Evolutionary conservation across 2,329 filamentous ascomycete species (phyloP).

Genomic region (Ambrosiella beaveri): DNA sequence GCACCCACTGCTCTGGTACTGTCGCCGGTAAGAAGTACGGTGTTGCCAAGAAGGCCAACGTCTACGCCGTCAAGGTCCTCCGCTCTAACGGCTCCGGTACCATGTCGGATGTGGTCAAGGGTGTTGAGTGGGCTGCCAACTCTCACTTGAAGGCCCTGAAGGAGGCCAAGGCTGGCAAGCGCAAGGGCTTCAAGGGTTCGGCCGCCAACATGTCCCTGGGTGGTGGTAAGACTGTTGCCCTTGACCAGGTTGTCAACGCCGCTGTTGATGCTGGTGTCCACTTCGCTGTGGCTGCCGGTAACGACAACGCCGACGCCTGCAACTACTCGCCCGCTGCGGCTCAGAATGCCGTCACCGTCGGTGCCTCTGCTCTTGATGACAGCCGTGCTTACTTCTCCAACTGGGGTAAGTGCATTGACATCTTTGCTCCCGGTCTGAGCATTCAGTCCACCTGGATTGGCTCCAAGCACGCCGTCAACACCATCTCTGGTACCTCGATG

Average conservation of each 20-base stretch:
- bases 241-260: constrained; percentile 86
- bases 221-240: constrained; percentile 84
- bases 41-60: constrained; percentile 95
- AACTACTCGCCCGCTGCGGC: constrained; percentile 96
- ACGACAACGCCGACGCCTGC: constrained; percentile 98
- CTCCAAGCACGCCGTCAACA: constrained; percentile 90
- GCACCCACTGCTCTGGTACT: constrained; percentile 97
- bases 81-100: constrained; percentile 92
- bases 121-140: constrained; percentile 84
- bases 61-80: constrained; percentile 97
- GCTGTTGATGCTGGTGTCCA: constrained; percentile 83
- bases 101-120: constrained; percentile 98
- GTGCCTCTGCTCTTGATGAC: constrained; percentile 81
- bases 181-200: constrained; percentile 96
- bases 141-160: constrained; percentile 60
- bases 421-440: constrained; percentile 94
- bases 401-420: constrained; percentile 98
- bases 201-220: constrained; percentile 99
- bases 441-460: constrained; percentile 98
- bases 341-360: constrained; percentile 82
- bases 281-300: constrained; percentile 95
- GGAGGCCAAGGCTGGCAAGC: constrained; percentile 69
- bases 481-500: constrained; percentile 98
- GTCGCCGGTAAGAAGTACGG: constrained; percentile 97
- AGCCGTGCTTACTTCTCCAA: constrained; percentile 99